Conservation (phyloP, 1,139 yeast species). For the Saccharomyces hybrid region DNA sequence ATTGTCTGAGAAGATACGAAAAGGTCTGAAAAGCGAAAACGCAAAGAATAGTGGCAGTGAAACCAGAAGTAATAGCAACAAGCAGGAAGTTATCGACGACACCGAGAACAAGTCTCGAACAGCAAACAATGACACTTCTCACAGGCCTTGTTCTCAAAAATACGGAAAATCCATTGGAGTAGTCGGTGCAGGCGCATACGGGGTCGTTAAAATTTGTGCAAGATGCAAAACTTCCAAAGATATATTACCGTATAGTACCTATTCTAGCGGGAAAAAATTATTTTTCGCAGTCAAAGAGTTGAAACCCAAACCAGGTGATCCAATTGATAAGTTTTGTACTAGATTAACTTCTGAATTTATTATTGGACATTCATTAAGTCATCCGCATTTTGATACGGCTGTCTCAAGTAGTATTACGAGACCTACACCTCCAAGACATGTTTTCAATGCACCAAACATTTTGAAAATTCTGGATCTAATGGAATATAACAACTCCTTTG, state of each 20-base stretch:
- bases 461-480: conserved; percentile 41
- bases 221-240: conserved; percentile 32
- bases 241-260: conserved; percentile 20
- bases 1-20: conserved; percentile 38
- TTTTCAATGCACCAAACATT: conserved; percentile 46
- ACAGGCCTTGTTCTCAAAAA: conserved; percentile 33
- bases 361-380: conserved; percentile 61
- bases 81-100: conserved; percentile 8
- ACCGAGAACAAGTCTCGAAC: conserved; percentile 2
- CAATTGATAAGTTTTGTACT: conserved; percentile 51
- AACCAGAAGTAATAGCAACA: neutral
- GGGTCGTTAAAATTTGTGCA: conserved; percentile 53
- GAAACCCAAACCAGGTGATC: conserved; percentile 41
- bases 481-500: no score
- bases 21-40: conserved; percentile 12
- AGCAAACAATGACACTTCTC: conserved; percentile 21
- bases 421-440: neutral
- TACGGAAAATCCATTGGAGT: conserved; percentile 60
- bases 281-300: conserved; percentile 71
- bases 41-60: conserved; percentile 19
- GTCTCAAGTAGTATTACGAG: neutral
- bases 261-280: conserved; percentile 22
- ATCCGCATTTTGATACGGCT: conserved; percentile 16
- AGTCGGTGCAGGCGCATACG: conserved; percentile 65
- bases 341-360: conserved; percentile 72